phyloP scores from a whole-genome alignment of 2,329 filamentous ascomycete genomes.

The Botrytis tulipae region DNA sequence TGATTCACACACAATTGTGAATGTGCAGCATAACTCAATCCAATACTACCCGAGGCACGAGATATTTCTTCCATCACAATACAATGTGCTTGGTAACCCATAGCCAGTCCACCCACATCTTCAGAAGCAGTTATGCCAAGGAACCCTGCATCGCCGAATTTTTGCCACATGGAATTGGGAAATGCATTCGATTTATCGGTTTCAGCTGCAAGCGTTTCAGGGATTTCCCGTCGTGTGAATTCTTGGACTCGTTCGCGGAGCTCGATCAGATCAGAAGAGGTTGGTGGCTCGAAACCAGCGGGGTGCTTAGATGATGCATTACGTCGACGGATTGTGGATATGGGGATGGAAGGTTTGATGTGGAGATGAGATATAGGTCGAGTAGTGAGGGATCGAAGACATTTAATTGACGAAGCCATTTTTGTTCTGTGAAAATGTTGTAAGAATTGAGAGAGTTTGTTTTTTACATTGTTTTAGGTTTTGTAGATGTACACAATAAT shows the following conservation, averaged over 20 bases:
- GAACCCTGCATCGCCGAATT: conserved; percentile 87
- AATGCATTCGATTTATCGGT: conserved; percentile 90
- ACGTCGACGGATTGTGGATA: conserved; percentile 41
- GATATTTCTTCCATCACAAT: conserved; percentile 94
- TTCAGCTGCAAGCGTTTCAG: conserved; percentile 74
- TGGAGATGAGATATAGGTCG: conserved; percentile 33
- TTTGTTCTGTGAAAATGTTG: conserved; percentile 1
- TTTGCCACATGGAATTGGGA: conserved; percentile 87
- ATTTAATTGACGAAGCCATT: conserved; percentile 33
- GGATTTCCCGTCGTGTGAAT: conserved; percentile 83
- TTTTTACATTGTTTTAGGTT: neutral
- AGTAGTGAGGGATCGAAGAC: conserved; percentile 29
- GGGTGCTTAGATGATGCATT: conserved; percentile 69
- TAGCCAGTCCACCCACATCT: conserved; percentile 80
- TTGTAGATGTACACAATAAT: neutral
- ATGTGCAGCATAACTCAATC: conserved; percentile 90
- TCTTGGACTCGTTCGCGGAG: conserved; percentile 59
- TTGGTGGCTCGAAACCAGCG: conserved; percentile 56
- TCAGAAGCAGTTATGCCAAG: conserved; percentile 93
- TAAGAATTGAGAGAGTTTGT: neutral
- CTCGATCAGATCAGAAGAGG: conserved; percentile 50
- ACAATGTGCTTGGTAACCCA: conserved; percentile 97
- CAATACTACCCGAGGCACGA: conserved; percentile 79
- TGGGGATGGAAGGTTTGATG: conserved; percentile 22
- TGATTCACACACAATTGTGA: conserved; percentile 97